These are phyloP conservation scores for Teratosphaeriaceae sp. DNA, from an alignment of 2,329 filamentous ascomycete genomes.

Conservation along the genomic window DNA sequence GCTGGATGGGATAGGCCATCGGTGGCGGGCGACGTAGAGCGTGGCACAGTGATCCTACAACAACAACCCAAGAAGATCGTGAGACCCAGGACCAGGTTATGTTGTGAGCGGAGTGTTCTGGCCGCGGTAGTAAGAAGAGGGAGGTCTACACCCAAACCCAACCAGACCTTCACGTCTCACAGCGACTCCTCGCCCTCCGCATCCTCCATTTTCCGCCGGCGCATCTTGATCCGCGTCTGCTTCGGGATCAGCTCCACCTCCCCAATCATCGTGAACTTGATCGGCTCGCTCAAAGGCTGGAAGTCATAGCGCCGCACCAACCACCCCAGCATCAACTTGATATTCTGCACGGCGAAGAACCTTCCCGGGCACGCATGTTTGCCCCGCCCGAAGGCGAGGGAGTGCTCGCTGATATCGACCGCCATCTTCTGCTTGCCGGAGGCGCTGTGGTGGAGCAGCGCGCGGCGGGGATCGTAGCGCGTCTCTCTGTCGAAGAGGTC, in stretches of 20 bases:
- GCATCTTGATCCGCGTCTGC: neutral
- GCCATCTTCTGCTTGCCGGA: neutral
- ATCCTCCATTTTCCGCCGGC: neutral
- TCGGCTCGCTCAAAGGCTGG: conserved; percentile 5
- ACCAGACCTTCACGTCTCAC: too few species aligned
- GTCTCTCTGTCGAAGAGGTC: neutral
- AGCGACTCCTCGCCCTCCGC: too few species aligned
- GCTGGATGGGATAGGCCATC: too few species aligned
- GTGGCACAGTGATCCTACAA: too few species aligned
- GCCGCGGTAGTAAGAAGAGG: too few species aligned
- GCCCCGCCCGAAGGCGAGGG: conserved; percentile 13
- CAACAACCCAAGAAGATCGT: too few species aligned
- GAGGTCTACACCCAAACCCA: too few species aligned
- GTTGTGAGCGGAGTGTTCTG: too few species aligned
- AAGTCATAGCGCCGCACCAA: conserved; percentile 12
- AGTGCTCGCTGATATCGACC: conserved; percentile 2
- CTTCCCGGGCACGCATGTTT: conserved; percentile 14
- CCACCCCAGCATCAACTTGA: conserved; percentile 13
- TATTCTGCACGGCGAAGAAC: conserved; percentile 12
- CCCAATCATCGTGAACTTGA: neutral
- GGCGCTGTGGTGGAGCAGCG: neutral
- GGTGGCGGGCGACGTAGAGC: too few species aligned
- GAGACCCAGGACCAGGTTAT: too few species aligned
- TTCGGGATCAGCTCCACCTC: neutral
- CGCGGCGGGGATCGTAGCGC: neutral